Evolutionary conservation across 192 early-diverging fungal genomes (phyloP).

Genomic region (Entomortierella parvispora): DNA sequence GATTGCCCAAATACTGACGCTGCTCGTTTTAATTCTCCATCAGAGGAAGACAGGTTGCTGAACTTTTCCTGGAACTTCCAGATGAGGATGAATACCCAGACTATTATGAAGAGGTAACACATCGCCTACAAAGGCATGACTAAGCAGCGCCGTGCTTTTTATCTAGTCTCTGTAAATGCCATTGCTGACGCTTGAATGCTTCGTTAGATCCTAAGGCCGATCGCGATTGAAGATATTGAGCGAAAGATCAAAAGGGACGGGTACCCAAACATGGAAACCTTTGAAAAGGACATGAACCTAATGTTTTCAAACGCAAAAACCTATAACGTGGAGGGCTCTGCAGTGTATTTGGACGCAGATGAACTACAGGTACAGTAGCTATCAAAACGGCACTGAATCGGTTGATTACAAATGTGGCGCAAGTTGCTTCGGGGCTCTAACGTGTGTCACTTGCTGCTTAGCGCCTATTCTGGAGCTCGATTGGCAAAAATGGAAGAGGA

Average conservation of each 20-base stretch:
- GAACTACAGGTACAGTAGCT: conserved; percentile 62
- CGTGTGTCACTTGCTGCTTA: not conserved
- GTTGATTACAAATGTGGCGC: not conserved
- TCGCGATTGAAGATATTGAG: conserved; percentile 44
- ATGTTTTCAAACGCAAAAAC: conserved; percentile 92
- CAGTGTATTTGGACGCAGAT: conserved; percentile 86
- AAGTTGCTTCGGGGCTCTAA: not conserved
- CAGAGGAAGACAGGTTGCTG: conserved; percentile 66
- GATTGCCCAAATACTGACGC: not conserved
- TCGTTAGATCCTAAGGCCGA: conserved; percentile 23
- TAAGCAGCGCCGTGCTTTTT: no score
- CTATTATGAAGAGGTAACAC: conserved; percentile 83
- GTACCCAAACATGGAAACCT: conserved; percentile 71
- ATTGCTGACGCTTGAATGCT: no score
- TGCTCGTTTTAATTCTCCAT: not conserved
- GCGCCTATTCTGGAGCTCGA: conserved; percentile 16
- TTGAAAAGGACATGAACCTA: conserved; percentile 79
- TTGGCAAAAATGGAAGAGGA: conserved; percentile 15
- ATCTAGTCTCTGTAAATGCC: no score
- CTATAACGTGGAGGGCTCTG: conserved; percentile 89
- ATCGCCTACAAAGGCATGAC: conserved; percentile 1
- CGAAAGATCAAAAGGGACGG: conserved; percentile 68
- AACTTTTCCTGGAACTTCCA: conserved; percentile 81
- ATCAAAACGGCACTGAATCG: not conserved
- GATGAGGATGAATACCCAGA: conserved; percentile 81